Evolutionary conservation across 306 rosid genomes (phyloP).

Genomic region (Hippophae tibetana): DNA sequence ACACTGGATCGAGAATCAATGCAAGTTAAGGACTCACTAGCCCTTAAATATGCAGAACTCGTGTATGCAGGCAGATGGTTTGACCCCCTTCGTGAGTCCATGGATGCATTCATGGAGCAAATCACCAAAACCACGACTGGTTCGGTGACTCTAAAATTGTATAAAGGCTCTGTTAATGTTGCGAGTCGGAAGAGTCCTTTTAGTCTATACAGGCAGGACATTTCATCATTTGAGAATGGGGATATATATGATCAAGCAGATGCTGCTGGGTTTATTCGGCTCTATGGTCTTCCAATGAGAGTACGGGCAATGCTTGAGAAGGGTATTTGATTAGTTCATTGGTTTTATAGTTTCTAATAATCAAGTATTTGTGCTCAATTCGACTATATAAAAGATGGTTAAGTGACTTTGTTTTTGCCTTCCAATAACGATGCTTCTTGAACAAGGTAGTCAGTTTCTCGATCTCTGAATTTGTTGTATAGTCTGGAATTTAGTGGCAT

Average conservation of each 20-base stretch:
- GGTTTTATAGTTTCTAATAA: too few species aligned
- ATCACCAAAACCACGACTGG: slow-evolving; percentile 73
- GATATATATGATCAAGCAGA: slow-evolving; percentile 87
- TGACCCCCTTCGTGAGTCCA: slow-evolving; percentile 77
- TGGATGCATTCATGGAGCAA: slow-evolving; percentile 89
- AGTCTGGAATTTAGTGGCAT: too few species aligned
- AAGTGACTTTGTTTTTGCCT: too few species aligned
- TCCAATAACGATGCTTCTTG: too few species aligned
- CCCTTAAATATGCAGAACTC: slow-evolving; percentile 85
- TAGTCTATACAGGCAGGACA: slow-evolving; percentile 82
- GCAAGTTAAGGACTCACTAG: slow-evolving; percentile 57
- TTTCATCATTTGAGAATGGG: slow-evolving; percentile 82
- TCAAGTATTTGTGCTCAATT: too few species aligned
- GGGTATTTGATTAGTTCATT: slow-evolving; percentile 22
- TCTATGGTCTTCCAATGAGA: slow-evolving; percentile 81
- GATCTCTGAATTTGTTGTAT: too few species aligned
- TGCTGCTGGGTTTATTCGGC: slow-evolving; percentile 86
- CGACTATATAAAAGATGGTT: too few species aligned
- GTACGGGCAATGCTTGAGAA: slow-evolving; percentile 81
- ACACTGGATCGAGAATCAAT: slow-evolving; percentile 75
- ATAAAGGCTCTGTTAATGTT: slow-evolving; percentile 63
- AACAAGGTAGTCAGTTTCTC: too few species aligned
- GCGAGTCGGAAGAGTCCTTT: slow-evolving; percentile 54
- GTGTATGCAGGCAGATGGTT: slow-evolving; percentile 97
- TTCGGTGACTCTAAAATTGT: slow-evolving; percentile 59